phyloP scores from a whole-genome alignment of 371 early-diverging fungal genomes.

The Dinochytrium kinnereticum region DNA sequence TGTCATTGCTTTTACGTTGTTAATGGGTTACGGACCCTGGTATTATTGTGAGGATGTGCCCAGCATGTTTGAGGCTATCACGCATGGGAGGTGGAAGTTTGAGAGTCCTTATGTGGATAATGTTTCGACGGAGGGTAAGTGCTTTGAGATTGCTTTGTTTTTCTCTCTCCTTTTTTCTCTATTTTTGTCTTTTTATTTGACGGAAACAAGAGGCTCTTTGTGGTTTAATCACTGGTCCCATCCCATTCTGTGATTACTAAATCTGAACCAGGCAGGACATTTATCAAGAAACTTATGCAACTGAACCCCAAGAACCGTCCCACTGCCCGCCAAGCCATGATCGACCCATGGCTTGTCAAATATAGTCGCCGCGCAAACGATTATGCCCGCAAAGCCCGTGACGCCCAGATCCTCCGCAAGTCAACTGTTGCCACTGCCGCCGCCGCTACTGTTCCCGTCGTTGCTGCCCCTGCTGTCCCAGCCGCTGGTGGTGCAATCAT shows the following conservation, averaged over 20 bases:
- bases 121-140: slow-evolving; percentile 37
- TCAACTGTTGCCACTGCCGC: background rate
- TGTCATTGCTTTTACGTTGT: slow-evolving; percentile 55
- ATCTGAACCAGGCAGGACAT: slow-evolving; percentile 46
- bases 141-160: background rate
- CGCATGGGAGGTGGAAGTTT: slow-evolving; percentile 38
- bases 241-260: too few relatives aligned
- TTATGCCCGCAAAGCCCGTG: slow-evolving; percentile 4
- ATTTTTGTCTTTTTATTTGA: too few relatives aligned
- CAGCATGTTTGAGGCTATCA: slow-evolving; percentile 40
- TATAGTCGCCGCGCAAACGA: slow-evolving; percentile 24
- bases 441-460: background rate
- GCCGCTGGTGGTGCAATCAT: background rate
- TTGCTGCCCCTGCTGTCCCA: background rate
- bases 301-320: slow-evolving; percentile 42
- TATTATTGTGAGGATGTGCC: slow-evolving; percentile 46
- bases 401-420: background rate
- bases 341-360: slow-evolving; percentile 42
- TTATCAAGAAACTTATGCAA: slow-evolving; percentile 36
- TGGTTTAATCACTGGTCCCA: too few relatives aligned
- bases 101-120: slow-evolving; percentile 44
- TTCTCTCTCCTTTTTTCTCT: background rate
- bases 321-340: slow-evolving; percentile 40
- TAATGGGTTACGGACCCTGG: slow-evolving; percentile 59
- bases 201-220: too few relatives aligned